Evolutionary conservation across 2,329 filamentous ascomycete species (phyloP), one percentile per base, ranked within the genome.

Genomic region (Fusarium redolens): DNA sequence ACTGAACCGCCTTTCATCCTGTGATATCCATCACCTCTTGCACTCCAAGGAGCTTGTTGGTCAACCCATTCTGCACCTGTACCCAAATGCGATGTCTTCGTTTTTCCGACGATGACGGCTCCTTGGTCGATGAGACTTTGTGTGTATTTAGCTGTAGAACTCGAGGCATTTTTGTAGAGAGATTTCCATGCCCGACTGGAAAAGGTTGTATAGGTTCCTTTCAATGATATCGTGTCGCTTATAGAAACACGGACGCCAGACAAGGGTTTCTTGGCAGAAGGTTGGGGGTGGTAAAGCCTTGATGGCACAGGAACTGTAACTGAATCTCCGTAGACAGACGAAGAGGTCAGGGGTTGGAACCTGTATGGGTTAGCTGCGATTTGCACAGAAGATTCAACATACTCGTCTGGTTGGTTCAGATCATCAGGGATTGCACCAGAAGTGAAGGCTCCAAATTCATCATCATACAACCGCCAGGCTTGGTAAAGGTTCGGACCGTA

Each of bases 111-210:
- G 15, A 89, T 76, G 13, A 88, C 79, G 0, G 89, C 91, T 1
- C 92, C 91, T 5, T 88, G 85, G 59, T 90, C 86, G 7, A 92
- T 83, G 2, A 93, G 79, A 4, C 83, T 82, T 56, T 89, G 86
- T 0, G 90, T 84, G 3, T 86, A 82, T 0, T 85, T 76, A 0
- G 87, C 86, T 3, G 87, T 90, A 5, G 74, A 76, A 4, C 80
- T 83, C 7, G 77, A 77, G 0, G 83, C 81, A 5, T 83, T 75
- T 2, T 83, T 81, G 60, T 90, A 87, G 5, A 92, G 79, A 38
- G 86, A 81, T 28, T 85, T 86, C 83, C 87, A 92, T 4, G 89
- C 86, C 37, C 87, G 82, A 61, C 89, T 91, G 1, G 90, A 91
- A 37, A 87, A 83, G 2, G 84, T 84, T 0, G 88, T 91, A 17